Percentiles rank a stretch among this genome's conserved stretches.
phyloP scores from a whole-genome alignment of 345 rosid species.

The Pistacia atlantica region DNA sequence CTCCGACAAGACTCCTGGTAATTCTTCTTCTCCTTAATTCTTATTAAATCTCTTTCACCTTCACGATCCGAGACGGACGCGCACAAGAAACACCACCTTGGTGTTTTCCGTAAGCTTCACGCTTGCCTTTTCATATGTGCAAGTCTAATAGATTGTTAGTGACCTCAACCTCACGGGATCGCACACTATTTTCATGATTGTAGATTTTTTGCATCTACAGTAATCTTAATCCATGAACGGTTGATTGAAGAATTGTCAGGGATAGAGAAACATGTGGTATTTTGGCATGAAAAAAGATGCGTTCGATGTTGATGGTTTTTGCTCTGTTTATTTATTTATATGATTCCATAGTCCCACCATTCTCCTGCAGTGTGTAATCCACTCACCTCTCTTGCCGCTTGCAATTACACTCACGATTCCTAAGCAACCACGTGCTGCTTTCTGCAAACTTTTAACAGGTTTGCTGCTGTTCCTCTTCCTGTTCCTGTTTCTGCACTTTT shows the following conservation, averaged over 20 bases:
- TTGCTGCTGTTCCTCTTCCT: neutral
- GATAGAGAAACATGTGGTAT: neutral
- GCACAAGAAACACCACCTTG: no score
- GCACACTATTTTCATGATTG: no score
- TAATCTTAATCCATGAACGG: no score
- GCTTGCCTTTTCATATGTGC: no score
- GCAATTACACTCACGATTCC: neutral
- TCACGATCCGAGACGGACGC: no score
- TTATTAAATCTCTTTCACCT: no score
- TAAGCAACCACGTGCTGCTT: constrained; percentile 19
- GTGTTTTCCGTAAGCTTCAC: no score
- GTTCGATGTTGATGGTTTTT: neutral
- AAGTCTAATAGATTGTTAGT: no score
- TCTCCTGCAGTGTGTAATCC: neutral
- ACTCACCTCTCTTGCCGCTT: neutral
- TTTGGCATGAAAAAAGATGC: neutral
- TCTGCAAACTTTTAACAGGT: constrained; percentile 3
- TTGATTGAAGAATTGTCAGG: neutral
- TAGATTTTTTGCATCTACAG: no score
- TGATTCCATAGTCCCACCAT: constrained; percentile 1
- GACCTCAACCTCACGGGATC: no score
- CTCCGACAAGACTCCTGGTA: no score
- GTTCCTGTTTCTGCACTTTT: neutral
- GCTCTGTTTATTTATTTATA: neutral
- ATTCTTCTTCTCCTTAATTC: no score